These are phyloP conservation scores for Aspergillus unguis DNA, from an alignment of 2,329 filamentous ascomycete genomes.

Conservation along the genomic window DNA sequence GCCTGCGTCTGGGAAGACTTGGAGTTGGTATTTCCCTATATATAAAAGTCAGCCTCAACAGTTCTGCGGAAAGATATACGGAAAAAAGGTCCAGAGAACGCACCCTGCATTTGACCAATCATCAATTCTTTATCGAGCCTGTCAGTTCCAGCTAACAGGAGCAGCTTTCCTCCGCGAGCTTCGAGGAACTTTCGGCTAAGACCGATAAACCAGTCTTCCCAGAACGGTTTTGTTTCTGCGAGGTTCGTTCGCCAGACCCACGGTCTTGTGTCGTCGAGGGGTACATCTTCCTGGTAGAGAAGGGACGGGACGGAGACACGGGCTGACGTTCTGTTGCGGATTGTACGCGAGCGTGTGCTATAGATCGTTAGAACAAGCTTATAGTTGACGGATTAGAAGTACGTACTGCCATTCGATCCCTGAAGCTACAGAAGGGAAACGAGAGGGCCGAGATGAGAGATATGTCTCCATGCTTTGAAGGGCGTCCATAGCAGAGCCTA, in stretches of 20 bases:
- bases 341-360: slow-evolving; percentile 73
- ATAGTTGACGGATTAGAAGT: neutral
- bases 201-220: slow-evolving; percentile 89
- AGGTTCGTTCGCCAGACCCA: slow-evolving; percentile 89
- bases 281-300: slow-evolving; percentile 50
- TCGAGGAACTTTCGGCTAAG: slow-evolving; percentile 83
- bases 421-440: slow-evolving; percentile 72
- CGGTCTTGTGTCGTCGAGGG: slow-evolving; percentile 43
- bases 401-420: slow-evolving; percentile 86
- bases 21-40: slow-evolving; percentile 80
- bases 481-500: slow-evolving; percentile 86
- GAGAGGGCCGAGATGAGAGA: slow-evolving; percentile 72
- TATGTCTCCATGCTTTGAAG: slow-evolving; percentile 93
- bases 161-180: slow-evolving; percentile 75
- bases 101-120: slow-evolving; percentile 96
- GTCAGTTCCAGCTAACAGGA: slow-evolving; percentile 85
- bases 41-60: neutral
- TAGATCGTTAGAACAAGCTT: slow-evolving; percentile 1
- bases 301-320: slow-evolving; percentile 82
- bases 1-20: slow-evolving; percentile 90
- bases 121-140: slow-evolving; percentile 85
- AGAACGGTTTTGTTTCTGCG: slow-evolving; percentile 78
- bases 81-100: slow-evolving; percentile 18
- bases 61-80: neutral
- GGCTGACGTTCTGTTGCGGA: slow-evolving; percentile 80